Base-by-base conservation (phyloP, 225 moss, liverwort and hornwort genomes). In the Bryum argenteum region DNA sequence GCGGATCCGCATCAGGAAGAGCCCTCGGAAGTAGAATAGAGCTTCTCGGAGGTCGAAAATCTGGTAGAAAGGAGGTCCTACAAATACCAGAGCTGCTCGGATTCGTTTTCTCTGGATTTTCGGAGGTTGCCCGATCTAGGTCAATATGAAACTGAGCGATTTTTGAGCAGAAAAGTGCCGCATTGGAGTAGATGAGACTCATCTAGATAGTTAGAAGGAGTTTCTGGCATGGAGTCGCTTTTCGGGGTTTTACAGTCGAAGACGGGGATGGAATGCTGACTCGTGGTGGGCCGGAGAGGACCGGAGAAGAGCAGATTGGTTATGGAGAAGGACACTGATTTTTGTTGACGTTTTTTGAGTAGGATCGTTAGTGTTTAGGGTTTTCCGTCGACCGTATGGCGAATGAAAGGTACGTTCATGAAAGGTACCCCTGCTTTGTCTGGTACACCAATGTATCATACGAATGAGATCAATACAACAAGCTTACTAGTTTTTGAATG, bases 401-500 rank as follows among this genome's bases (percentile, higher is more conserved):
- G 51, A 58, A 72, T 63, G 47, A 61, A 43, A 79, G 79, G 83
- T 79, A 50, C 64, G 63, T 68, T n/a, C n/a, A n/a, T n/a, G n/a
- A n/a, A n/a, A n/a, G n/a, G 58, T 57, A n/a, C 45, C 20, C 43
- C 1, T 60, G 17, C 4, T 33, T 33, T 26, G 54, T 47, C 44
- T 44, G 55, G 19, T 65, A 39, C 50, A 33, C 21, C 11, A 67
- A 61, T 56, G 52, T 52, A 67, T 63, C 52, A 53, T 28, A 21
- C 41, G 53, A 41, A 23, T 3, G 14, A 18, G 53, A 22, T 51
- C 11, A 6, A n/a, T 12, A 51, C 15, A 54, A 54, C 16, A 19
- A 1, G 53, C n/a, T 23, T 56, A 20, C 43, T 67, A 58, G 19
- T 57, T 63, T 66, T 68, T 52, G 51, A 44, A 54, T 33, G 51